Evolutionary conservation across 768 basidiomycete genomes (phyloP).

Genomic region (Scleroderma bovista): DNA sequence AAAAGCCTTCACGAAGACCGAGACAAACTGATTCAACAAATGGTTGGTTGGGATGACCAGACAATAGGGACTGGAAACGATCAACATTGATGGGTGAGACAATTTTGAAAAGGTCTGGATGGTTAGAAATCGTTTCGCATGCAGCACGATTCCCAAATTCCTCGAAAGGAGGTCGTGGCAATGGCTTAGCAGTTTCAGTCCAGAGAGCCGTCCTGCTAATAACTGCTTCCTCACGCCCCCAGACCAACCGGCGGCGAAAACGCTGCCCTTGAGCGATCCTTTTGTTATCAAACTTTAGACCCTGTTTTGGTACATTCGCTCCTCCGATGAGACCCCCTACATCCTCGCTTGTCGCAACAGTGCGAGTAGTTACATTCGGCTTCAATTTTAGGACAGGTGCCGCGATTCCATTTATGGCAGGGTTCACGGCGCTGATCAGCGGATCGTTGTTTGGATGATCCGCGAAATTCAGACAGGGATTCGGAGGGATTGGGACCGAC

Average conservation of each 20-base stretch:
- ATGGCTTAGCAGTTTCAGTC: not conserved
- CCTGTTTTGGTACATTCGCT: not conserved
- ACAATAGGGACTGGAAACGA: constrained; percentile 22
- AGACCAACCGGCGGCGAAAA: no score
- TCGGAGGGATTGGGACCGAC: not conserved
- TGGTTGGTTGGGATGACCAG: constrained; percentile 31
- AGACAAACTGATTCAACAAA: constrained; percentile 31
- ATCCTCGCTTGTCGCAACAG: not conserved
- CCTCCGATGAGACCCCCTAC: not conserved
- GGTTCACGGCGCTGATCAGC: not conserved
- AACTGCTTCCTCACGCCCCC: no score
- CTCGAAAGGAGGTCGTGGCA: constrained; percentile 1
- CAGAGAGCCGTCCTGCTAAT: no score
- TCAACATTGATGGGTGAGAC: constrained; percentile 33
- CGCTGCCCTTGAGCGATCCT: no score
- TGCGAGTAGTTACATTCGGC: not conserved
- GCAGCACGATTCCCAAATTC: constrained; percentile 10
- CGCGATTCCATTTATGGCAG: not conserved
- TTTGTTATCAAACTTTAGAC: no score
- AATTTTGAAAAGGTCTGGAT: constrained; percentile 33
- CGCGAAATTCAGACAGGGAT: not conserved
- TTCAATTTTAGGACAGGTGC: not conserved
- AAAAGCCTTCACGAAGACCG: constrained; percentile 36
- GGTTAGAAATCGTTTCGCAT: constrained; percentile 15
- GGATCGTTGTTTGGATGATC: not conserved